Evolutionary conservation across 73 alveolate species (phyloP).

Genomic region (Uronychia setigera): DNA sequence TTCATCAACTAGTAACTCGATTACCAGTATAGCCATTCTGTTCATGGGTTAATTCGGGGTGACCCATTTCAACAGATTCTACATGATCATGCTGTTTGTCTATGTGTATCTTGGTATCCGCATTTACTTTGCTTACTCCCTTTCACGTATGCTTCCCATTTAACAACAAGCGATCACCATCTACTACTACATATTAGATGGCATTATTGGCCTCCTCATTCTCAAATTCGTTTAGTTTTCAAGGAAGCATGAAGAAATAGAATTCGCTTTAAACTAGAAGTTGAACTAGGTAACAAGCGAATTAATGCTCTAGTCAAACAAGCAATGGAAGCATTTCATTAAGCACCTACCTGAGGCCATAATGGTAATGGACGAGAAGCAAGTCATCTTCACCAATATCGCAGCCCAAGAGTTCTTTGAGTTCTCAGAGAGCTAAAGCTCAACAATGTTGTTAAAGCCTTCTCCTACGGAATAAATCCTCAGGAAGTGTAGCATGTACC

Average conservation of each 20-base stretch:
- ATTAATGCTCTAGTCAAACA: neutral
- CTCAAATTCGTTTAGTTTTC: neutral
- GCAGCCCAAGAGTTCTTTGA: neutral
- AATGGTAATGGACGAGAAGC: neutral
- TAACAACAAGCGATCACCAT: neutral
- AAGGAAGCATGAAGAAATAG: neutral
- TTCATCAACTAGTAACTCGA: neutral
- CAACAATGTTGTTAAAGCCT: neutral
- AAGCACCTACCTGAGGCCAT: neutral
- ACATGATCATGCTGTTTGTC: neutral
- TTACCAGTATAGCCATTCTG: neutral
- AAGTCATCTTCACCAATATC: neutral
- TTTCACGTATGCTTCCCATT: neutral
- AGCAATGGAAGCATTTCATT: neutral
- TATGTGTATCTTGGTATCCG: neutral
- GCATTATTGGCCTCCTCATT: neutral
- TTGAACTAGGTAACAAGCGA: neutral
- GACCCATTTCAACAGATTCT: neutral
- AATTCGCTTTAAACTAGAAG: neutral
- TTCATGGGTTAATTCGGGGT: neutral
- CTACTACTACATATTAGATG: neutral
- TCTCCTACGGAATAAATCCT: neutral
- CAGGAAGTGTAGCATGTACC: neutral
- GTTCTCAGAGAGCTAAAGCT: neutral
- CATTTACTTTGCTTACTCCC: neutral